Conservation (phyloP, 805 yeast genomes). For the Nematodospora valgi region DNA sequence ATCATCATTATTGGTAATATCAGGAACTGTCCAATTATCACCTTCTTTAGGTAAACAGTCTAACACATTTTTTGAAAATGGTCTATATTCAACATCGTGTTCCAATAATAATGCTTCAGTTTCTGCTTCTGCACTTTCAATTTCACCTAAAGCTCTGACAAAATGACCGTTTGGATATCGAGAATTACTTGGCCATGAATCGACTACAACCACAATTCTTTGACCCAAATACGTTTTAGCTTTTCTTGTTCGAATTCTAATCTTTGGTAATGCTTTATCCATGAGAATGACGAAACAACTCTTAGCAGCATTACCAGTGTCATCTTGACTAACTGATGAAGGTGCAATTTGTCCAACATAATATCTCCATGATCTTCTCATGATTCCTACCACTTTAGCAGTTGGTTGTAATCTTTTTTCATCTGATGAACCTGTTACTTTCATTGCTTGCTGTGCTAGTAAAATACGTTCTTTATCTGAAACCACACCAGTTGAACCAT, state of each 20-base stretch:
- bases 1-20: constrained; percentile 48
- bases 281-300: constrained; percentile 81
- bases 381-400: constrained; percentile 83
- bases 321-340: constrained; percentile 56
- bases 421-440: constrained; percentile 45
- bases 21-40: constrained; percentile 88
- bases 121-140: constrained; percentile 92
- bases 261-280: constrained; percentile 85
- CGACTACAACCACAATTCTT: constrained; percentile 89
- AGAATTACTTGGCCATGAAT: constrained; percentile 84
- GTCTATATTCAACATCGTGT: constrained; percentile 95
- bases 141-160: constrained; percentile 81
- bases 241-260: constrained; percentile 83
- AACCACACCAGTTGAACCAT: constrained; percentile 34
- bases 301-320: constrained; percentile 62
- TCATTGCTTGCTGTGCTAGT: constrained; percentile 73
- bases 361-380: constrained; percentile 90
- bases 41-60: constrained; percentile 94
- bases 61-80: constrained; percentile 87
- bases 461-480: constrained; percentile 69
- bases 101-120: constrained; percentile 91
- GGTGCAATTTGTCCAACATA: constrained; percentile 93
- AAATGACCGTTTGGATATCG: constrained; percentile 93
- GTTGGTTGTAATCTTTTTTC: constrained; percentile 74
- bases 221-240: constrained; percentile 80